A percentile compares a stretch with the other conserved stretches of the same genome.
phyloP scores from a whole-genome alignment of 192 early-diverging fungal genomes.

The Haplosporangium gracile region DNA sequence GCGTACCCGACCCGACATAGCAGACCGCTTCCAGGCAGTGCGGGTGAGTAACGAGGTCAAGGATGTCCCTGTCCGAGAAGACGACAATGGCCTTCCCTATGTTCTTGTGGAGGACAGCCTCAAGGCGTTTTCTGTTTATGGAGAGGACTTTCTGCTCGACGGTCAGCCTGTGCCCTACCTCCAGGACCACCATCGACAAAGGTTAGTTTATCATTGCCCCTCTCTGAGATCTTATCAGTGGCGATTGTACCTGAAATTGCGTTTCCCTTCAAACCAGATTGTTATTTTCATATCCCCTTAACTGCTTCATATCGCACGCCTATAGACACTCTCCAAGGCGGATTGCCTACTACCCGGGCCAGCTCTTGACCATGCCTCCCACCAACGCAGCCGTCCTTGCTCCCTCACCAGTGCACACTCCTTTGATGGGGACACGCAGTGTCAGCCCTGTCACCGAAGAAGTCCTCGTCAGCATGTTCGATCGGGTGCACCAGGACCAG shows the following conservation, averaged over 20 bases:
- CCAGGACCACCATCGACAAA: conserved; percentile 24
- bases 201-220: background rate
- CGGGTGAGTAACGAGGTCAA: conserved; percentile 23
- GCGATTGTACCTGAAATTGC: background rate
- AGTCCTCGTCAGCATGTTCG: conserved; percentile 4
- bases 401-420: background rate
- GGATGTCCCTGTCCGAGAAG: conserved; percentile 20
- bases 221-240: too few species aligned
- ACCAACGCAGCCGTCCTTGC: background rate
- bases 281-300: background rate
- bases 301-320: background rate
- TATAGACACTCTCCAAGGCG: conserved; percentile 29
- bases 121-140: conserved; percentile 30
- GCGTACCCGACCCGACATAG: background rate
- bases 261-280: background rate
- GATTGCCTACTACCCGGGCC: conserved; percentile 31
- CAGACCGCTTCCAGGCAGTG: conserved; percentile 11
- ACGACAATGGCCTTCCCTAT: conserved; percentile 5
- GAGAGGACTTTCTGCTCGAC: conserved; percentile 23
- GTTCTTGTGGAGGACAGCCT: conserved; percentile 39
- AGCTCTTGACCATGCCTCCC: conserved; percentile 20
- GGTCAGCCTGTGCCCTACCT: conserved; percentile 36
- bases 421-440: background rate
- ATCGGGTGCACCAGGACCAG: conserved; percentile 14
- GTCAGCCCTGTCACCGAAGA: background rate